Evolutionary conservation across 2,329 filamentous ascomycete genomes (phyloP).

Genomic region (Sporothrix phasma): DNA sequence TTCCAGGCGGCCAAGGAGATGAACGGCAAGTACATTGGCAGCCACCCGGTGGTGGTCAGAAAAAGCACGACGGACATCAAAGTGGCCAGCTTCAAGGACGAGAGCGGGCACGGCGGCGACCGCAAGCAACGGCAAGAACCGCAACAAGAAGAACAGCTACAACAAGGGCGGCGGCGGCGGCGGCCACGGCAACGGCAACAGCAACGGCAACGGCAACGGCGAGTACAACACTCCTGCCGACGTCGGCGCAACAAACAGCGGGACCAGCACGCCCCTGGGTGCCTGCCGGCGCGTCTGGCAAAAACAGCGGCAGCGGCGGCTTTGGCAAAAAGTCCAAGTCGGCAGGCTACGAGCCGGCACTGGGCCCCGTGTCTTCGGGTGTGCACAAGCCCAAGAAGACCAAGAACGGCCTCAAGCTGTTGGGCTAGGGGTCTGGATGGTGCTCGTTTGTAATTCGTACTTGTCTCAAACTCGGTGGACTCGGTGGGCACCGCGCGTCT

Average conservation of each 20-base stretch:
- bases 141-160: slow-evolving; percentile 37
- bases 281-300: slow-evolving; percentile 25
- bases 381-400: slow-evolving; percentile 56
- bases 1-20: slow-evolving; percentile 95
- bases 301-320: slow-evolving; percentile 24
- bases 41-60: slow-evolving; percentile 79
- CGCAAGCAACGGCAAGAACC: slow-evolving; percentile 33
- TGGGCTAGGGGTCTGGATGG: slow-evolving; percentile 34
- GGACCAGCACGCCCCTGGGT: slow-evolving; percentile 21
- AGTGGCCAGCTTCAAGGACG: slow-evolving; percentile 57
- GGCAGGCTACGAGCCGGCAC: slow-evolving; percentile 36
- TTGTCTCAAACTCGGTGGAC: not conserved
- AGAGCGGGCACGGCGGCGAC: slow-evolving; percentile 31
- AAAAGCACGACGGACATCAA: slow-evolving; percentile 90
- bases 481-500: not conserved
- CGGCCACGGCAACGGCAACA: slow-evolving; percentile 23
- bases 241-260: slow-evolving; percentile 21
- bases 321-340: slow-evolving; percentile 18
- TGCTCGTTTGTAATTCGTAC: not conserved
- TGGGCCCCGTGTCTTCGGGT: slow-evolving; percentile 43
- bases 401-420: slow-evolving; percentile 52
- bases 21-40: slow-evolving; percentile 98
- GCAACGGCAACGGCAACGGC: slow-evolving; percentile 27
- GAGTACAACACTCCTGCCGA: slow-evolving; percentile 20
- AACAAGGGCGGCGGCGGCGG: slow-evolving; percentile 23